Evolutionary conservation across 2,329 filamentous ascomycete species (phyloP).

Genomic region (Xylariaceae sp.): DNA sequence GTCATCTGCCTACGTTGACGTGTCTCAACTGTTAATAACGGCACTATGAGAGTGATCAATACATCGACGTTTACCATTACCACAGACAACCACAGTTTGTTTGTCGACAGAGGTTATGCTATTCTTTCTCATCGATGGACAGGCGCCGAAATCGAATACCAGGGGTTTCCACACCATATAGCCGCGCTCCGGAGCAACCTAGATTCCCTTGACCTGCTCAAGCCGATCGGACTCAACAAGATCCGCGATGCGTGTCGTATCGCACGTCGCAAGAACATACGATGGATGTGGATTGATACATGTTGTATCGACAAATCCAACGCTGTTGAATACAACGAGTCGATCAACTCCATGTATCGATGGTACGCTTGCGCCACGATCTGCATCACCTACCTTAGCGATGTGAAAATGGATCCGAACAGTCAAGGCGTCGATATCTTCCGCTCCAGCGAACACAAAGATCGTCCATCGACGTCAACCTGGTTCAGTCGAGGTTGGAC

Average conservation of each 20-base stretch:
- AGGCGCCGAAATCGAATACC: conserved; percentile 12
- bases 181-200: conserved; percentile 1
- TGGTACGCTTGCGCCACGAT: conserved; percentile 32
- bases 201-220: neutral
- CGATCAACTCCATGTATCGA: conserved; percentile 25
- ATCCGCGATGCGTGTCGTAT: conserved; percentile 9
- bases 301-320: conserved; percentile 9
- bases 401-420: conserved; percentile 13
- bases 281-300: conserved; percentile 35
- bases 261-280: conserved; percentile 22
- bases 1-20: no score
- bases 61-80: no score
- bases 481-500: conserved; percentile 16
- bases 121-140: conserved; percentile 18
- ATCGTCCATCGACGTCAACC: neutral
- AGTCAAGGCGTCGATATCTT: neutral
- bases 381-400: conserved; percentile 33
- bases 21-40: no score
- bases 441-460: conserved; percentile 3
- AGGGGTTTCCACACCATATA: neutral
- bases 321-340: conserved; percentile 35
- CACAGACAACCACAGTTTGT: no score
- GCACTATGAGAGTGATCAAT: no score
- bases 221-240: conserved; percentile 5
- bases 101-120: conserved; percentile 10